A percentile compares a stretch with the other conserved stretches of the same genome.
Conservation (phyloP, 2,329 filamentous ascomycete species). For the Bisporella sp. region DNA sequence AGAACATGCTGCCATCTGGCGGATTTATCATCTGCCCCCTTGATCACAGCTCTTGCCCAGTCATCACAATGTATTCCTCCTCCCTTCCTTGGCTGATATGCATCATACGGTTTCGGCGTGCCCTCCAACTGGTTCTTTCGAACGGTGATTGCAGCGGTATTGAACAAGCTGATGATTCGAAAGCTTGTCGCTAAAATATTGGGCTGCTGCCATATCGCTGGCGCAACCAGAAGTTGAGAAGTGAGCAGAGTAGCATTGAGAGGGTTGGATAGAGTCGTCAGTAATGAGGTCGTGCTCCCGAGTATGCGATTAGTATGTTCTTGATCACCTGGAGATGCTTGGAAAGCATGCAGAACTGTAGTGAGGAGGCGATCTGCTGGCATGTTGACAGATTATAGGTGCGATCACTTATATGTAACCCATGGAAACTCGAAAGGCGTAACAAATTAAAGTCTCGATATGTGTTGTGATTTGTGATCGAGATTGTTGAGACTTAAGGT, state of each 20-base stretch:
- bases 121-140: constrained; percentile 27
- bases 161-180: constrained; percentile 49
- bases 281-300: constrained; percentile 45
- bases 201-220: constrained; percentile 47
- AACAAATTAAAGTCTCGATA: neutral
- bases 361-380: constrained; percentile 27
- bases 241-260: constrained; percentile 52
- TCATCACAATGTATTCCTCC: constrained; percentile 40
- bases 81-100: constrained; percentile 32
- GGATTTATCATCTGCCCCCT: constrained; percentile 43
- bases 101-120: constrained; percentile 24
- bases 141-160: constrained; percentile 37
- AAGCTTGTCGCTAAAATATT: constrained; percentile 45
- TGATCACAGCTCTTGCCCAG: constrained; percentile 32
- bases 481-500: neutral
- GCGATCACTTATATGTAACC: too few relatives aligned
- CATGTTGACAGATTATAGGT: constrained; percentile 11
- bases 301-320: constrained; percentile 28
- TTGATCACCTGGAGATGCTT: constrained; percentile 17
- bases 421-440: too few relatives aligned
- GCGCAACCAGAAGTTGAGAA: constrained; percentile 49
- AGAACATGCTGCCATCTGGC: constrained; percentile 63
- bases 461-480: neutral
- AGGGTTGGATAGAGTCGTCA: constrained; percentile 51
- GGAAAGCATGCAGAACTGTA: constrained; percentile 26